Percentiles rank a stretch among this genome's conserved stretches.
These are phyloP conservation scores for Karstenula rhodostoma DNA, from an alignment of 2,329 filamentous ascomycete genomes.

Conservation along the genomic window DNA sequence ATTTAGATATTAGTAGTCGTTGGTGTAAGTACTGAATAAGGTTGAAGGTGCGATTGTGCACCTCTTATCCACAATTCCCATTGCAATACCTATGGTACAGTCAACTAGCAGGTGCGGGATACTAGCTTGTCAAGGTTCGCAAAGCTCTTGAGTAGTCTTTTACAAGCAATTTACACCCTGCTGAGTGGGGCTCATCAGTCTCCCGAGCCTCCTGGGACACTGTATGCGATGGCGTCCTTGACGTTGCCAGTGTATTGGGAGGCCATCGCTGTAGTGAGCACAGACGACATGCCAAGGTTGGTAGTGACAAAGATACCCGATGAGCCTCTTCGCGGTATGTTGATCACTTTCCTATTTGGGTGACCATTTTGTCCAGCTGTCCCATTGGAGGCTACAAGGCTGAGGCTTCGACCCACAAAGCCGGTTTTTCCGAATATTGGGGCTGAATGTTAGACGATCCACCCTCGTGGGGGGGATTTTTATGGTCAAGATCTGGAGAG, in stretches of 20 bases:
- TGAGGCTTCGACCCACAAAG: not conserved
- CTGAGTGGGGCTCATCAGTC: no score
- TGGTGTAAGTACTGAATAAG: not conserved
- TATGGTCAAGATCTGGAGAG: not conserved
- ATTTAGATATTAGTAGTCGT: not conserved
- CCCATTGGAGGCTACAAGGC: not conserved
- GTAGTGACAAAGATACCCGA: not conserved
- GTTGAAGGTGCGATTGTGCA: not conserved
- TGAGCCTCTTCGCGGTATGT: not conserved
- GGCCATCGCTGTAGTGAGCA: not conserved
- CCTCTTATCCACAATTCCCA: not conserved
- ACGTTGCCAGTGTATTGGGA: not conserved
- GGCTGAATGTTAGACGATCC: not conserved
- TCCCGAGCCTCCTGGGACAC: no score
- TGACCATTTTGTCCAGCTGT: not conserved
- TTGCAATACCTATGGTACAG: no score
- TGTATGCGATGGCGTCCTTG: not conserved
- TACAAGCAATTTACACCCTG: no score
- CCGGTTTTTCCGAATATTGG: not conserved
- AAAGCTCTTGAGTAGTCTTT: no score
- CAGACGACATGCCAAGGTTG: not conserved
- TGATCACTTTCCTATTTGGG: not conserved
- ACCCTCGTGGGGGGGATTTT: not conserved
- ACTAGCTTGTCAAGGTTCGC: no score
- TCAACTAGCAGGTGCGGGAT: no score